phyloP scores from a whole-genome alignment of 176 grass and related monocot species.

The Juncus inflexus region DNA sequence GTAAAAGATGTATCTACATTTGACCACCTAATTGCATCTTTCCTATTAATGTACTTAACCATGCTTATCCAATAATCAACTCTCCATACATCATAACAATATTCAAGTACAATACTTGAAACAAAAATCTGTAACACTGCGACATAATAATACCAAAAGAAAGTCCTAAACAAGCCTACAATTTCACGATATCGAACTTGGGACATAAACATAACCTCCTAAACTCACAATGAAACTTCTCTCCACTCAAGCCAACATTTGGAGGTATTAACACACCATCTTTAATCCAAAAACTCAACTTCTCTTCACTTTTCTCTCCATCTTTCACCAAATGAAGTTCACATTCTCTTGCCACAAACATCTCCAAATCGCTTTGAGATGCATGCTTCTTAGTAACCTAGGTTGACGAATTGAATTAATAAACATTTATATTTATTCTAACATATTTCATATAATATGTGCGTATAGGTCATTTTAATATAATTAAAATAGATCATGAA shows the following conservation, averaged over 20 bases:
- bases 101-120: no score
- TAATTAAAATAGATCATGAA: no score
- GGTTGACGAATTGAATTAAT: no score
- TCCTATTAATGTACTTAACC: no score
- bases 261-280: constrained; percentile 77
- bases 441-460: no score
- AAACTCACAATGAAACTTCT: constrained; percentile 59
- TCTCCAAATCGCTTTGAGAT: constrained; percentile 37
- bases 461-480: no score
- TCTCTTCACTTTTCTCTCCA: constrained; percentile 33
- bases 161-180: neutral
- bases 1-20: no score
- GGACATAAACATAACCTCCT: constrained; percentile 63
- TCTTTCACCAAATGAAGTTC: constrained; percentile 48
- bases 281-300: constrained; percentile 65
- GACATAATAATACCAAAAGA: neutral
- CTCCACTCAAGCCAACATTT: constrained; percentile 24
- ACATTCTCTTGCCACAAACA: constrained; percentile 50
- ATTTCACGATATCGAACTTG: constrained; percentile 33
- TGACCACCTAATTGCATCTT: no score
- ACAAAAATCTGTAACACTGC: no score
- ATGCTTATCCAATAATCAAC: no score
- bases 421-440: no score
- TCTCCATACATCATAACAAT: no score
- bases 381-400: constrained; percentile 44